Percentiles rank a stretch among this genome's conserved stretches.
These are phyloP conservation scores for Epichloe festucae DNA, from an alignment of 2,329 filamentous ascomycete genomes.

Conservation along the genomic window DNA sequence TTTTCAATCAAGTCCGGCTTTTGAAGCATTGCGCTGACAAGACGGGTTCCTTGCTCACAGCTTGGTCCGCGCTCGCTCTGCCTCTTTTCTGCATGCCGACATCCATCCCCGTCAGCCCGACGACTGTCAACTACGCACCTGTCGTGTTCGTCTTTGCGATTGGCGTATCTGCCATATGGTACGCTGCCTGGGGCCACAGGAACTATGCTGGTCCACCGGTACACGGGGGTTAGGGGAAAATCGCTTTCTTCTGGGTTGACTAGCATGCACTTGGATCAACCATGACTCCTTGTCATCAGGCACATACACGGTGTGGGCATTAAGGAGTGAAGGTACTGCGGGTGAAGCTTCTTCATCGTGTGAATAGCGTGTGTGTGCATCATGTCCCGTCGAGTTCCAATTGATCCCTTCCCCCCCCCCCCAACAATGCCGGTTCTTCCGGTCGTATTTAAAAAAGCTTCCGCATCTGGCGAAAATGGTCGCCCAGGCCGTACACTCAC, in stretches of 20 bases:
- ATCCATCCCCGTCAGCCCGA: conserved; percentile 41
- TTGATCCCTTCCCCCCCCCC: background rate
- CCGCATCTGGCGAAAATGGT: too few species aligned
- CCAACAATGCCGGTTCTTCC: background rate
- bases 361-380: background rate
- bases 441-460: too few species aligned
- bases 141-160: conserved; percentile 60
- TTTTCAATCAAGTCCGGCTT: background rate
- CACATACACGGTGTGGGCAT: background rate
- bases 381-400: background rate
- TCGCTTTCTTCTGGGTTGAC: background rate
- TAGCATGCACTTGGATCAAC: background rate
- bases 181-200: conserved; percentile 55
- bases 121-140: conserved; percentile 59
- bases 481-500: too few species aligned
- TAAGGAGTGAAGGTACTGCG: background rate
- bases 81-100: conserved; percentile 66
- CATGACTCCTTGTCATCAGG: too few species aligned
- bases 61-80: conserved; percentile 55
- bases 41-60: conserved; percentile 20
- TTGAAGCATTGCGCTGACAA: background rate
- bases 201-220: conserved; percentile 54
- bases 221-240: conserved; percentile 16
- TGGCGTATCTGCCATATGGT: conserved; percentile 50
- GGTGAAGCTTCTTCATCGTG: background rate